These are phyloP conservation scores for Volutella citrinella DNA, from an alignment of 2,329 filamentous ascomycete species.

Conservation along the genomic window DNA sequence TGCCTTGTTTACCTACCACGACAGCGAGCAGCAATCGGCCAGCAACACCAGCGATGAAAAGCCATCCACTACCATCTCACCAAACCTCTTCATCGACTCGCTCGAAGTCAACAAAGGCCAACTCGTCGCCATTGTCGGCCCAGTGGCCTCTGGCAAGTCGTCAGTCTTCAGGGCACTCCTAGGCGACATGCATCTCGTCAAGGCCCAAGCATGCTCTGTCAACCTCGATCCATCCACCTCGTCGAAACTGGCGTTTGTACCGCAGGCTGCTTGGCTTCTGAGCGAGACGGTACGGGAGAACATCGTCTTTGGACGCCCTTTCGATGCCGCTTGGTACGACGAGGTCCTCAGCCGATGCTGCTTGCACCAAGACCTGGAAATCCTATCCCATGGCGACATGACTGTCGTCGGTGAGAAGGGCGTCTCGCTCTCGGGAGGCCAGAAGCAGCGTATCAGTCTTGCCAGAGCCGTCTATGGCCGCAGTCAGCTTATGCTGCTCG, in stretches of 20 bases:
- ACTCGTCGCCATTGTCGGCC: conserved; percentile 65
- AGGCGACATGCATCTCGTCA: conserved; percentile 51
- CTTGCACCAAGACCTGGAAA: conserved; percentile 40
- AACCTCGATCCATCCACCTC: not conserved
- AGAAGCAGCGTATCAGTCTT: conserved; percentile 43
- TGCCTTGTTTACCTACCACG: too few relatives aligned
- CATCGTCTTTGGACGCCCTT: conserved; percentile 41
- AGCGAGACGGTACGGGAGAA: conserved; percentile 43
- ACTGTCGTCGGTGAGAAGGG: conserved; percentile 43
- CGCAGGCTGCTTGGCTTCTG: conserved; percentile 47
- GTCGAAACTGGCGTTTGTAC: conserved; percentile 35
- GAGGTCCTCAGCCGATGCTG: conserved; percentile 45
- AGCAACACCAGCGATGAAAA: too few relatives aligned
- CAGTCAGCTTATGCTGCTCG: conserved; percentile 42
- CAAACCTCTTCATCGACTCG: conserved; percentile 65
- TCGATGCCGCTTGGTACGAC: conserved; percentile 39
- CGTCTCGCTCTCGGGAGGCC: conserved; percentile 42
- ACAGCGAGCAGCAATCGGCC: too few relatives aligned
- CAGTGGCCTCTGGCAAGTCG: conserved; percentile 69
- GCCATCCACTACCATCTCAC: too few relatives aligned
- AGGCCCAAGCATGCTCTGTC: not conserved
- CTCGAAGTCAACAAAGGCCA: conserved; percentile 62
- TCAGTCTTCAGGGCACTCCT: conserved; percentile 65
- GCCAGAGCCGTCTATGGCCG: conserved; percentile 45
- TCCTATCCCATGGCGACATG: conserved; percentile 39